phyloP scores from a whole-genome alignment of 257 asterid species.

The Lithospermum erythrorhizon region DNA sequence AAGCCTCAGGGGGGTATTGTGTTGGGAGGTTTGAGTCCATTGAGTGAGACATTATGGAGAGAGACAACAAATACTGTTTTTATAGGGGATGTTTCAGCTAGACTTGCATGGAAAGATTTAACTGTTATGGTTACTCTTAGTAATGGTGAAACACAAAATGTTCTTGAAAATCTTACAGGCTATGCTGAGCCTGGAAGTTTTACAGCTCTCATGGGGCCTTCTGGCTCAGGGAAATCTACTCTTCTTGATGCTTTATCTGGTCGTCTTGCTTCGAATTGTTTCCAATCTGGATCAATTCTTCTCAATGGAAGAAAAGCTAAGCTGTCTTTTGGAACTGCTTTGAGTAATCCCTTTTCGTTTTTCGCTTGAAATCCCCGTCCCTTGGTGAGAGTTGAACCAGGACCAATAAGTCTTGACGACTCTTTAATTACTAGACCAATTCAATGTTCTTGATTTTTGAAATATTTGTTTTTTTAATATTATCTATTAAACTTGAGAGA shows the following conservation, averaged over 20 bases:
- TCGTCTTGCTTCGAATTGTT: conserved; percentile 81
- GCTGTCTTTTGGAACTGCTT: conserved; percentile 84
- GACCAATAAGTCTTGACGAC: too few relatives aligned
- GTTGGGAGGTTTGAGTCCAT: conserved; percentile 80
- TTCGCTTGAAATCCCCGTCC: too few relatives aligned
- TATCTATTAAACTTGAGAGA: too few relatives aligned
- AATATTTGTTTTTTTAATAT: too few relatives aligned
- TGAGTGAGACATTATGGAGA: conserved; percentile 90
- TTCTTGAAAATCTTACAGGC: conserved; percentile 62
- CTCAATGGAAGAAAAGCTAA: conserved; percentile 93
- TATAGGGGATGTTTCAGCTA: conserved; percentile 80
- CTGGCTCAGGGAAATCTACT: conserved; percentile 93
- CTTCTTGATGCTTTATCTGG: conserved; percentile 87
- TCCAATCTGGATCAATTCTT: conserved; percentile 64
- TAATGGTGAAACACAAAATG: conserved; percentile 75
- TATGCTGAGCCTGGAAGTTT: conserved; percentile 92
- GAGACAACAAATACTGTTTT: conserved; percentile 70
- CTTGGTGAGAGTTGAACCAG: too few relatives aligned
- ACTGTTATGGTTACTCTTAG: conserved; percentile 70
- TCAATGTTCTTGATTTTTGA: too few relatives aligned
- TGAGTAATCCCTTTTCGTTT: conserved; percentile 15
- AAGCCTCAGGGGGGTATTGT: conserved; percentile 67
- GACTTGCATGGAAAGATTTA: conserved; percentile 83
- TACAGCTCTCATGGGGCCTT: conserved; percentile 97
- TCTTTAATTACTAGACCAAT: too few relatives aligned